phyloP scores from a whole-genome alignment of 176 grass and related monocot species.

The Aegilops sharonensis region DNA sequence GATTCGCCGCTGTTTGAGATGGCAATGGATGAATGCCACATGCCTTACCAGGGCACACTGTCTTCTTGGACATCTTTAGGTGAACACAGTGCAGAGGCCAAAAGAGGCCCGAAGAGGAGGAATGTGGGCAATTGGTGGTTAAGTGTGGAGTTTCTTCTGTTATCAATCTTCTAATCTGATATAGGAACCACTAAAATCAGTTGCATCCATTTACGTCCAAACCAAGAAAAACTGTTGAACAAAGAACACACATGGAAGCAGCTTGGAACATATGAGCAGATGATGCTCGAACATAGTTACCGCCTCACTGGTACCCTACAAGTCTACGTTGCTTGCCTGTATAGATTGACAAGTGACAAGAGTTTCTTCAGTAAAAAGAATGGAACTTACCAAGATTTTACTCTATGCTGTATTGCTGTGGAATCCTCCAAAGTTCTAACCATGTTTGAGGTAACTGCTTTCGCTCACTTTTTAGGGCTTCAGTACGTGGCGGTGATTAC shows the following conservation, averaged over 20 bases:
- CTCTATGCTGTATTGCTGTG: constrained; percentile 56
- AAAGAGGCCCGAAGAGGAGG: neutral
- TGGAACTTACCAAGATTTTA: constrained; percentile 59
- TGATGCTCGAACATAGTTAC: constrained; percentile 19
- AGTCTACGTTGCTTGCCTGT: constrained; percentile 39
- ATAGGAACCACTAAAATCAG: neutral
- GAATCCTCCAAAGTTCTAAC: constrained; percentile 55
- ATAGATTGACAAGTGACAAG: constrained; percentile 44
- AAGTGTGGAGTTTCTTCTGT: neutral
- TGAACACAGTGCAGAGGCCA: neutral
- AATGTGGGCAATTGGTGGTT: neutral
- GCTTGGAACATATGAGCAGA: constrained; percentile 13
- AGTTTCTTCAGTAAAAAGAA: constrained; percentile 49
- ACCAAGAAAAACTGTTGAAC: constrained; percentile 1
- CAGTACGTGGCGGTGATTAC: constrained; percentile 13
- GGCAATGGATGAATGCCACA: neutral
- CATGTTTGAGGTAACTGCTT: constrained; percentile 59
- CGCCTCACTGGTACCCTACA: neutral
- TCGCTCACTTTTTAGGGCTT: constrained; percentile 32
- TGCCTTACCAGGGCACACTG: neutral
- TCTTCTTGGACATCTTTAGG: constrained; percentile 2
- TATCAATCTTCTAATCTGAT: neutral
- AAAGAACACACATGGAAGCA: neutral
- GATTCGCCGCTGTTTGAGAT: neutral
- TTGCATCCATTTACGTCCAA: constrained; percentile 2